Evolutionary conservation across 768 basidiomycete species (phyloP), one percentile per base, ranked within the genome.

Genomic region (Boletus pseudopeckii): DNA sequence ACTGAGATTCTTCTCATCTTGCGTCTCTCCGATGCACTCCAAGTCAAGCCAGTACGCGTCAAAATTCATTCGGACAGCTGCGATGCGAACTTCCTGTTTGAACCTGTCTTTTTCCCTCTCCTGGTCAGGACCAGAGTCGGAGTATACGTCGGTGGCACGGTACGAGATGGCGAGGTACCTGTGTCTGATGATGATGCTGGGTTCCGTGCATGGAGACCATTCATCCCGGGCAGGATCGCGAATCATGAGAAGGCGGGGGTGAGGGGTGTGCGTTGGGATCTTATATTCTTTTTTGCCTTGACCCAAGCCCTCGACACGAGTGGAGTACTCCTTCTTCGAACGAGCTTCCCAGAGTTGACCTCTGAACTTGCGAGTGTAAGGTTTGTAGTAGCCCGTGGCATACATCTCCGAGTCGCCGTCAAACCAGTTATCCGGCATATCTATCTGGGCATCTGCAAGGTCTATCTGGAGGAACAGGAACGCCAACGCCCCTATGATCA

Each of bases 311-410:
- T 11, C 24, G 24, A 43, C 1, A 17, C 57, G 59, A 4, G 41
- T 37, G 10, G 62, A 63, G 42, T 57, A 36, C 15, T 63, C 62
- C 40, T 24, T 64, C 2, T 17, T n/a, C 5, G 62, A 63, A 28
- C 62, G 62, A 10, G 62, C 62, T 20, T 62, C 55, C 62, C 62
- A 63, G 42, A 63, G 38, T 34, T 63, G 62, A 3, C 58, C 51
- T 30, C 39, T 54, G 46, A 54, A 64, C 0, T 30, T 9, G 9
- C 47, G 52, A 7, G 7, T 4, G 15, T 50, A 53, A 33, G 52
- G 52, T n/a, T 53, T 53, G 30, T 53, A 53, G 17, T 22, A 1
- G 1, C 59, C 45, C 5, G 55, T 48, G 13, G 18, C 28, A 15
- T 60, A 64, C 7, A 26, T 1, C 4, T 10, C 22, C 10, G 37